A percentile compares a stretch with the other conserved stretches of the same genome.
Conservation (phyloP, 2,329 filamentous ascomycete genomes). For the Aureobasidium sp. region DNA sequence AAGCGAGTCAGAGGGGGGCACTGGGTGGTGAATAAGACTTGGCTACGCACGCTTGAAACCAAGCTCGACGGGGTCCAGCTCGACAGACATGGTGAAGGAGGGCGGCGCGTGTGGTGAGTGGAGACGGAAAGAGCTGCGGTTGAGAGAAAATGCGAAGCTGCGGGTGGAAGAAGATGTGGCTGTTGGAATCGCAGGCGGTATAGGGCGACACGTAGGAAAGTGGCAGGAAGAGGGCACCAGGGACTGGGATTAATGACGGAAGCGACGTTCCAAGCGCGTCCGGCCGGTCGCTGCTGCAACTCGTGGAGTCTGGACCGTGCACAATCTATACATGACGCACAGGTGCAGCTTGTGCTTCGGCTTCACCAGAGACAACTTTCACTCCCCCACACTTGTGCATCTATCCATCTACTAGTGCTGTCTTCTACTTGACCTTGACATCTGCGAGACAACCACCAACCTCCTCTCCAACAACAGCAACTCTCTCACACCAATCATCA, state of each 20-base stretch:
- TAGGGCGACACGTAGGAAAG: not conserved
- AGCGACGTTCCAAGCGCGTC: not conserved
- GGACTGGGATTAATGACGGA: conserved; percentile 1
- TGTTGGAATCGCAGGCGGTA: not conserved
- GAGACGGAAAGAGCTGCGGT: not conserved
- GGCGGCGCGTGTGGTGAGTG: not conserved
- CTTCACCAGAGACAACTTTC: not conserved
- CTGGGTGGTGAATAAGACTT: not conserved
- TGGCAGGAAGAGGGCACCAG: not conserved
- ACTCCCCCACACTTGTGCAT: not conserved
- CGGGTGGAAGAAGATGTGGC: not conserved
- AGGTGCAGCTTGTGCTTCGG: not conserved
- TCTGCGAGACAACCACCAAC: not conserved
- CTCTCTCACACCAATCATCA: conserved; percentile 21
- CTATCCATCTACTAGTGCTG: not conserved
- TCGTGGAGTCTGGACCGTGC: not conserved
- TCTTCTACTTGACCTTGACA: not conserved
- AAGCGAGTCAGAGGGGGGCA: conserved; percentile 9
- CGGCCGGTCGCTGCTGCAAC: not conserved
- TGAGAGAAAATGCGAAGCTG: not conserved
- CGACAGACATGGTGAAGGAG: conserved; percentile 69
- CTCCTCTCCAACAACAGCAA: not conserved
- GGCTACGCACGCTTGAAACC: conserved; percentile 74
- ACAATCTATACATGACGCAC: not conserved
- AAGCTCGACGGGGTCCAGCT: conserved; percentile 84